Conservation (phyloP, 2,329 filamentous ascomycete genomes). For the Aspergillus ustus region DNA sequence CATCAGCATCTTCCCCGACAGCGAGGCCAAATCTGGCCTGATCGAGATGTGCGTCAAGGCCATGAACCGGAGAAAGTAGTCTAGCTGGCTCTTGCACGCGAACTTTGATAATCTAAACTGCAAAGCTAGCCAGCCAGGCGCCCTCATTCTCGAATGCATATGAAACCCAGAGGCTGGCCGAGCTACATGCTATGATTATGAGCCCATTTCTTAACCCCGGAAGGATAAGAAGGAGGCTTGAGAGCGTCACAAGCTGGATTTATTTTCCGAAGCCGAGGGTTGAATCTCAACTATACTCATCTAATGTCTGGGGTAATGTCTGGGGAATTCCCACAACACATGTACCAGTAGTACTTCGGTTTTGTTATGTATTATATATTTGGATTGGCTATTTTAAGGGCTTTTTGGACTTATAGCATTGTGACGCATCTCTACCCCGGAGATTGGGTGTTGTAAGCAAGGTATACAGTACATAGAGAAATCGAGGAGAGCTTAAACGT, state of each 20-base stretch:
- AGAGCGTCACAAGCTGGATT: not conserved
- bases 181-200: not conserved
- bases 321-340: not conserved
- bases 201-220: not conserved
- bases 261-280: not conserved
- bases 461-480: constrained; percentile 6
- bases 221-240: not conserved
- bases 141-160: not conserved
- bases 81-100: not conserved
- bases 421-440: not conserved
- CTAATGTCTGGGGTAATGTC: not conserved
- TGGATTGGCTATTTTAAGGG: not conserved
- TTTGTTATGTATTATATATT: not conserved
- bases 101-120: not conserved
- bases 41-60: constrained; percentile 95
- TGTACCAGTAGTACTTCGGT: constrained; percentile 6
- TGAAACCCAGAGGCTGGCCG: too few relatives aligned
- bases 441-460: not conserved
- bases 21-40: constrained; percentile 89
- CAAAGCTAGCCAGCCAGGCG: not conserved
- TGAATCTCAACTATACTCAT: not conserved
- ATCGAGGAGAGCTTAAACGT: not conserved
- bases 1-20: constrained; percentile 85
- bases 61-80: constrained; percentile 80
- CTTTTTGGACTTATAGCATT: not conserved